These are phyloP conservation scores for Inga oerstediana DNA, from an alignment of 306 rosid genomes.

Conservation along the genomic window DNA sequence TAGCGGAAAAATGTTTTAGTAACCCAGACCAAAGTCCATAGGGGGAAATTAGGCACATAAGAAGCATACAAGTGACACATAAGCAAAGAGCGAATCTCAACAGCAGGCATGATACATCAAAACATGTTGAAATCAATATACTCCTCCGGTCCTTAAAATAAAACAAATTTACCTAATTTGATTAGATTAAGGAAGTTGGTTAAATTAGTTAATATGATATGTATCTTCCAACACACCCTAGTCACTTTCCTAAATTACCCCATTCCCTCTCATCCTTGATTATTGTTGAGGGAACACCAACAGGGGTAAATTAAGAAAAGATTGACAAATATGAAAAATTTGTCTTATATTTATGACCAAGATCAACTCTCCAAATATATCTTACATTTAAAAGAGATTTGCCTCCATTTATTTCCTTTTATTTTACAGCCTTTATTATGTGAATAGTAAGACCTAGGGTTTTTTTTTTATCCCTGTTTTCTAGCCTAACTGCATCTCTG, in stretches of 20 bases:
- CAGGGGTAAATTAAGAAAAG: too few species aligned
- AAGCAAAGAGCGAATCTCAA: constrained; percentile 20
- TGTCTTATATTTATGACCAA: too few species aligned
- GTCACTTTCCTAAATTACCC: too few species aligned
- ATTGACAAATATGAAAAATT: too few species aligned
- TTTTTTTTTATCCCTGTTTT: not conserved
- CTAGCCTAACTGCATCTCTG: not conserved
- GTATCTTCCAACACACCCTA: too few species aligned
- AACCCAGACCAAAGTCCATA: not conserved
- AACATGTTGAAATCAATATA: not conserved
- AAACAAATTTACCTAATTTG: too few species aligned
- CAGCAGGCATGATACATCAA: constrained; percentile 23
- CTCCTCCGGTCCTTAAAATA: too few species aligned
- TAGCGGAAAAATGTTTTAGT: constrained; percentile 1
- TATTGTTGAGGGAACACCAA: too few species aligned
- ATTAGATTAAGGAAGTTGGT: too few species aligned
- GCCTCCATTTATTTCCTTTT: not conserved
- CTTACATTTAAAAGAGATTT: not conserved
- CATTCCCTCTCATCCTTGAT: too few species aligned
- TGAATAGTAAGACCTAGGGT: not conserved
- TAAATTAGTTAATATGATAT: too few species aligned
- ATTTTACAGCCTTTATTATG: not conserved
- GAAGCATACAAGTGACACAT: not conserved
- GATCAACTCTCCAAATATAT: too few species aligned
- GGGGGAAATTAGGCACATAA: not conserved